Conservation (phyloP, 768 basidiomycete genomes). For the Termitomyces sp. region DNA sequence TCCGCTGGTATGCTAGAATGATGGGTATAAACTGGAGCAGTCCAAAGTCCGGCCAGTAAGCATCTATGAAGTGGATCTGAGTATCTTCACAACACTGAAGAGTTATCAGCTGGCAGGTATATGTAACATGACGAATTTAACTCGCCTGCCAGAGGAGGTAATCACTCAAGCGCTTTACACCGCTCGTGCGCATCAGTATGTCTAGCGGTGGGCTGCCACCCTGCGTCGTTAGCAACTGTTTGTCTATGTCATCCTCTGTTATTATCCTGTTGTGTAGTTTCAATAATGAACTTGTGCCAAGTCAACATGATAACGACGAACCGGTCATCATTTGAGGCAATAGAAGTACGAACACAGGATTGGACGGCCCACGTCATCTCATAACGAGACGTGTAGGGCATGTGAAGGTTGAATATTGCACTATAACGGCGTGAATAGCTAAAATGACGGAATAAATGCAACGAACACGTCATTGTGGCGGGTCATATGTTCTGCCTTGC, state of each 20-base stretch:
- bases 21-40: conserved; percentile 83
- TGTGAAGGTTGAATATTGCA: conserved; percentile 86
- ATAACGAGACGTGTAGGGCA: conserved; percentile 88
- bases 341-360: conserved; percentile 36
- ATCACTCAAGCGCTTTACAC: conserved; percentile 84
- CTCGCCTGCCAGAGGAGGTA: conserved; percentile 95
- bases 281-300: background rate
- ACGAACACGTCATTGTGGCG: conserved; percentile 60
- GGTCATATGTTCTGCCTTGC: conserved; percentile 74
- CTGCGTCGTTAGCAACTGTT: conserved; percentile 59
- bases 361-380: conserved; percentile 84
- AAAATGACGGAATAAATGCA: background rate
- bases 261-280: conserved; percentile 26
- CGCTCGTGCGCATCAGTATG: conserved; percentile 86
- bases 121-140: background rate
- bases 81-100: conserved; percentile 74
- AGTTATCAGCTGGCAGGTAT: conserved; percentile 4
- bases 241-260: conserved; percentile 63
- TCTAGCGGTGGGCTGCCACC: conserved; percentile 79
- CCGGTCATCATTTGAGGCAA: conserved; percentile 12
- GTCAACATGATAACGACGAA: background rate
- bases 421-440: conserved; percentile 30
- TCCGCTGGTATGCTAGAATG: conserved; percentile 82
- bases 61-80: conserved; percentile 79
- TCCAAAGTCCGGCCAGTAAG: conserved; percentile 94